Conservation (phyloP, 805 yeast genomes). For the Wickerhamiella alocasiicola region DNA sequence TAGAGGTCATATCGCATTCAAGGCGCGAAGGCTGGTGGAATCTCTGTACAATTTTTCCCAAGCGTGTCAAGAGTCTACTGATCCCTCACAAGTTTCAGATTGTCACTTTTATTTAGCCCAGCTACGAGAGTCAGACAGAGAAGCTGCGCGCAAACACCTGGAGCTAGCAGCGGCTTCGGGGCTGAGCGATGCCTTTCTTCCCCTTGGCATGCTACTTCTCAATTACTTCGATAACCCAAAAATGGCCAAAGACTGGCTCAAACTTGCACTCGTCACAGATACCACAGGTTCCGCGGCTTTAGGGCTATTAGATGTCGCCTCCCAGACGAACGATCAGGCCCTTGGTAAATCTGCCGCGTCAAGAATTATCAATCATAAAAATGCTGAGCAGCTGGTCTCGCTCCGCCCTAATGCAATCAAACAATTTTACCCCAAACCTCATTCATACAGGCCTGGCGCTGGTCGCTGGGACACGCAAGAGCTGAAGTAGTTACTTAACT, state of each 20-base stretch:
- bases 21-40: constrained; percentile 35
- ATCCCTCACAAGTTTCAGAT: constrained; percentile 39
- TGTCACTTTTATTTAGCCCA: constrained; percentile 72
- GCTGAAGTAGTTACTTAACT: no score
- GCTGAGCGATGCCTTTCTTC: constrained; percentile 59
- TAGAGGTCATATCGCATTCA: constrained; percentile 47
- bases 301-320: constrained; percentile 19
- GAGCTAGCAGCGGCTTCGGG: constrained; percentile 72
- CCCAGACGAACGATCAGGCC: constrained; percentile 2
- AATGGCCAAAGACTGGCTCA: constrained; percentile 75
- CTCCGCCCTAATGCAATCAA: constrained; percentile 1
- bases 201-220: constrained; percentile 67
- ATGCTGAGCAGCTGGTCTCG: constrained; percentile 12
- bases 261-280: constrained; percentile 40
- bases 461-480: constrained; percentile 10
- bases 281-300: constrained; percentile 19
- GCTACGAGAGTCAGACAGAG: constrained; percentile 49
- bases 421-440: not conserved
- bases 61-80: constrained; percentile 48
- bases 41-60: constrained; percentile 51
- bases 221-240: constrained; percentile 52
- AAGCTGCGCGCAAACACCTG: constrained; percentile 53
- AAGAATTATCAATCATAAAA: constrained; percentile 12
- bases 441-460: not conserved
- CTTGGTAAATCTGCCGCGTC: constrained; percentile 9